Conservation (phyloP, 2,329 filamentous ascomycete genomes). For the Ceratocystis diversiconidia region DNA sequence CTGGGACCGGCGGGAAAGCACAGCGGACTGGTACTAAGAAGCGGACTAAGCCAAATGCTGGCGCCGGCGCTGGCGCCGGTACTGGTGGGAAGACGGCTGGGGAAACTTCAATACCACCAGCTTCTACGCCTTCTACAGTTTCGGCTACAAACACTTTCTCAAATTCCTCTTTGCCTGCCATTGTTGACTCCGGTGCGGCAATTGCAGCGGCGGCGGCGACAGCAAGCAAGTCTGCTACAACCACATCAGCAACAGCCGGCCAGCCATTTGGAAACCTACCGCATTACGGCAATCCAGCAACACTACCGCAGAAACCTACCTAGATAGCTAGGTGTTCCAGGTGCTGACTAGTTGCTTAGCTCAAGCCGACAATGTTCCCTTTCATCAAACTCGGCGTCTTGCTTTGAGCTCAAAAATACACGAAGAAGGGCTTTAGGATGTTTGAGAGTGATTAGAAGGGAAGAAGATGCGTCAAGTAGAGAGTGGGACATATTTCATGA, state of each 20-base stretch:
- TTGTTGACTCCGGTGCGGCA: background rate
- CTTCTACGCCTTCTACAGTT: background rate
- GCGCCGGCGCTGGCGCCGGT: background rate
- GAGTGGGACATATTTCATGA: background rate
- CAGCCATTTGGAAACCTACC: slow-evolving; percentile 39
- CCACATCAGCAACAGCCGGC: slow-evolving; percentile 21
- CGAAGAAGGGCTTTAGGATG: background rate
- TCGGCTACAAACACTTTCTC: background rate
- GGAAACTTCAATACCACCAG: too few species aligned
- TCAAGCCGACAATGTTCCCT: too few species aligned
- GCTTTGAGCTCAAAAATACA: too few species aligned
- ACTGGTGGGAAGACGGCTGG: background rate
- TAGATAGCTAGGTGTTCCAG: background rate
- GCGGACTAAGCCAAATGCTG: background rate
- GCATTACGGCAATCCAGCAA: slow-evolving; percentile 45
- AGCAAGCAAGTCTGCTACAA: background rate
- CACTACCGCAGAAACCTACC: slow-evolving; percentile 42
- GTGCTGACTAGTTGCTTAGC: background rate
- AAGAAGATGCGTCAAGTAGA: background rate
- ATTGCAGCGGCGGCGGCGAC: background rate
- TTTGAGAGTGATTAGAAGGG: background rate
- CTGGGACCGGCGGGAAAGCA: slow-evolving; percentile 23
- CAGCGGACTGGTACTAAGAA: slow-evolving; percentile 30
- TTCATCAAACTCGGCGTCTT: too few species aligned
- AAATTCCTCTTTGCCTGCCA: background rate